These are phyloP conservation scores for Termitomyces sp. DNA, from an alignment of 768 basidiomycete species.

Conservation along the genomic window DNA sequence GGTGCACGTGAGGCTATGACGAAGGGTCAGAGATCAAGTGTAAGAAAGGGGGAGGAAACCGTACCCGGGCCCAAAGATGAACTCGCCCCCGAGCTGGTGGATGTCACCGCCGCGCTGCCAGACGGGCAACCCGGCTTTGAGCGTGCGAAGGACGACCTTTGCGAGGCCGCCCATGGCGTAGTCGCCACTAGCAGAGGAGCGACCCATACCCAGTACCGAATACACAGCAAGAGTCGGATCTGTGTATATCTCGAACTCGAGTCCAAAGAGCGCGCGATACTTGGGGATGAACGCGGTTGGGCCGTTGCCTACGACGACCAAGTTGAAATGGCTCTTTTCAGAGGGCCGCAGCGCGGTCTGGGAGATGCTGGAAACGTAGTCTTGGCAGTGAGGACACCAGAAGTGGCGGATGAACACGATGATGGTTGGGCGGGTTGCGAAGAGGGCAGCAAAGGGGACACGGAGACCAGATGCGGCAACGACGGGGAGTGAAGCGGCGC, in stretches of 20 bases:
- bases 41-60: slow-evolving; percentile 8
- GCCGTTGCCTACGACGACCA: slow-evolving; percentile 79
- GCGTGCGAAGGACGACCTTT: slow-evolving; percentile 66
- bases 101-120: slow-evolving; percentile 78
- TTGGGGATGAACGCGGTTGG: slow-evolving; percentile 71
- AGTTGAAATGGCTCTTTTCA: slow-evolving; percentile 34
- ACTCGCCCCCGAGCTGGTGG: slow-evolving; percentile 86
- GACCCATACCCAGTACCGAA: slow-evolving; percentile 67
- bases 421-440: slow-evolving; percentile 49
- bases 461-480: slow-evolving; percentile 63
- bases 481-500: slow-evolving; percentile 59
- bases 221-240: slow-evolving; percentile 72
- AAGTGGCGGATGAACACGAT: slow-evolving; percentile 88
- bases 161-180: slow-evolving; percentile 71
- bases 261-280: slow-evolving; percentile 72
- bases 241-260: slow-evolving; percentile 69
- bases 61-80: slow-evolving; percentile 48
- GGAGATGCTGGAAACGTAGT: slow-evolving; percentile 71
- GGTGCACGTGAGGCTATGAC: slow-evolving; percentile 50
- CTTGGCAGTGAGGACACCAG: slow-evolving; percentile 84
- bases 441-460: slow-evolving; percentile 66
- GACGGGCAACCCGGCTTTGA: slow-evolving; percentile 74
- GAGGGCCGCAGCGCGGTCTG: slow-evolving; percentile 35
- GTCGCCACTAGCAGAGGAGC: slow-evolving; percentile 18
- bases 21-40: not conserved